Evolutionary conservation across 2,329 filamentous ascomycete genomes (phyloP).

Genomic region (Fusarium lyarnte): DNA sequence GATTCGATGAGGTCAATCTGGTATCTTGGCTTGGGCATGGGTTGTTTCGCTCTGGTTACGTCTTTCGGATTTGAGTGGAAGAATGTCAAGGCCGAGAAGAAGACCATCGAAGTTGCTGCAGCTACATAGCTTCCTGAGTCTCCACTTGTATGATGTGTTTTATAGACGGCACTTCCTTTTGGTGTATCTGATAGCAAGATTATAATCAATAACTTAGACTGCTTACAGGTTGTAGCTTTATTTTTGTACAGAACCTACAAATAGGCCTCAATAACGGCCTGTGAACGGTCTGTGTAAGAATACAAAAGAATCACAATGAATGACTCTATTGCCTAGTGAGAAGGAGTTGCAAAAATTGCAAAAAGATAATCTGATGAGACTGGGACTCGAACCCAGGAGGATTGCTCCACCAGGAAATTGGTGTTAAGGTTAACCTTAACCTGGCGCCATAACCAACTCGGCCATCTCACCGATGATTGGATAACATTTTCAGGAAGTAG

Average conservation of each 20-base stretch:
- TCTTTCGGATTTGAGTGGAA: slow-evolving; percentile 16
- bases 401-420: slow-evolving; percentile 28
- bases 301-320: too few species aligned
- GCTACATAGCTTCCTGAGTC: not conserved
- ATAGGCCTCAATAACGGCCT: too few species aligned
- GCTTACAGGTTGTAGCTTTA: too few species aligned
- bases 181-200: too few species aligned
- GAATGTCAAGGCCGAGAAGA: not conserved
- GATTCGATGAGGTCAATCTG: slow-evolving; percentile 13
- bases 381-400: slow-evolving; percentile 29
- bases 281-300: too few species aligned
- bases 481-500: not conserved
- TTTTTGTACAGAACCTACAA: too few species aligned
- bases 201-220: too few species aligned
- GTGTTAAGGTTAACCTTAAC: slow-evolving; percentile 29
- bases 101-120: rapidly evolving
- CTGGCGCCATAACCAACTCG: slow-evolving; percentile 30
- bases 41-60: not conserved
- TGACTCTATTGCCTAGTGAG: too few species aligned
- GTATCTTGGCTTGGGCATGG: slow-evolving; percentile 10
- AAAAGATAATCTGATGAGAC: slow-evolving; percentile 18
- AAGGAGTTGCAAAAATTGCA: not conserved
- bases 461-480: slow-evolving; percentile 27
- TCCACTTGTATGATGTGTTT: too few species aligned
- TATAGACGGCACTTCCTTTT: too few species aligned